phyloP scores from a whole-genome alignment of 176 grass and related monocot species.

The Aegilops tauschii region DNA sequence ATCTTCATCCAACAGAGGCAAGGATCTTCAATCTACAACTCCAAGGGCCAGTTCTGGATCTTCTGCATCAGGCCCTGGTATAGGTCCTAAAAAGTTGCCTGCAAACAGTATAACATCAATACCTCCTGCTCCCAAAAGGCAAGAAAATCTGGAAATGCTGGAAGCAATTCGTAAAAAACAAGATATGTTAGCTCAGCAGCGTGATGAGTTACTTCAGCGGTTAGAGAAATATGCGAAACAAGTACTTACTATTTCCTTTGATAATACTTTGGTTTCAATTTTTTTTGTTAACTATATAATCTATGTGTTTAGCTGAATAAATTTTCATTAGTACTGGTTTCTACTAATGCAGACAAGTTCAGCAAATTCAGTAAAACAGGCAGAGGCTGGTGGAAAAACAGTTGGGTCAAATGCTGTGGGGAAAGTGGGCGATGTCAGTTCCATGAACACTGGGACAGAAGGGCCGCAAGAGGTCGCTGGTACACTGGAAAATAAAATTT shows the following conservation, averaged over 20 bases:
- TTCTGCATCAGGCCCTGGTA: slow-evolving; percentile 39
- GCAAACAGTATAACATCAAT: slow-evolving; percentile 46
- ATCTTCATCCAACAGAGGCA: slow-evolving; percentile 46
- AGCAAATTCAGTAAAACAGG: slow-evolving; percentile 41
- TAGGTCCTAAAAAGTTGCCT: slow-evolving; percentile 39
- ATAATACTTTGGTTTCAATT: slow-evolving; percentile 14
- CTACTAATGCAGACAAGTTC: slow-evolving; percentile 48
- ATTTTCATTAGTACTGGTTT: not conserved
- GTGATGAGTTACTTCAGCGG: slow-evolving; percentile 80
- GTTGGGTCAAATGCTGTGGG: slow-evolving; percentile 34
- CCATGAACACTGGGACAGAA: slow-evolving; percentile 11
- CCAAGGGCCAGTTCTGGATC: slow-evolving; percentile 44
- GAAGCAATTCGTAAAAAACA: slow-evolving; percentile 98
- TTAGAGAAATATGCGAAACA: slow-evolving; percentile 85
- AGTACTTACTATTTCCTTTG: slow-evolving; percentile 43
- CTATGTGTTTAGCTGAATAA: not conserved
- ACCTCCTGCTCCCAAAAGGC: slow-evolving; percentile 54
- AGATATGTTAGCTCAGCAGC: slow-evolving; percentile 84
- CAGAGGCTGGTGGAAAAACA: slow-evolving; percentile 47
- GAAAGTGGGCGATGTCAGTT: slow-evolving; percentile 25
- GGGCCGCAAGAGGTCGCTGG: slow-evolving; percentile 29
- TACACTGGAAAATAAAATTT: slow-evolving; percentile 47
- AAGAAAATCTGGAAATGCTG: slow-evolving; percentile 74
- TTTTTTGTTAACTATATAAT: slow-evolving; percentile 9
- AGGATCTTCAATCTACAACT: slow-evolving; percentile 54